A percentile compares a stretch with the other conserved stretches of the same genome.
Conservation (phyloP, 345 rosid genomes). For the Lagerstroemia speciosa region DNA sequence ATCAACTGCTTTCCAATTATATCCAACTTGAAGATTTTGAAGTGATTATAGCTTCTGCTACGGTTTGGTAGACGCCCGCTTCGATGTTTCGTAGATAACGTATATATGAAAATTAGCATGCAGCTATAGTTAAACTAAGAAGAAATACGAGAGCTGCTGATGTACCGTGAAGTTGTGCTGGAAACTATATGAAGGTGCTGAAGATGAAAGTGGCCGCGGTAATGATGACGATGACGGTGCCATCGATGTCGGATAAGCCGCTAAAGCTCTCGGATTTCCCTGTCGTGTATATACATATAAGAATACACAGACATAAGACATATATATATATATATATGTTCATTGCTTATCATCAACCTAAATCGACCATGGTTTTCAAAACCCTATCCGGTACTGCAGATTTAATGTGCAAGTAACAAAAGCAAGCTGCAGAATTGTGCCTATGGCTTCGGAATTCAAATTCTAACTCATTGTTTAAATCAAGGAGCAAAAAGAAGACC, state of each 20-base stretch:
- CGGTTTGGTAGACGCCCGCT: too few species aligned
- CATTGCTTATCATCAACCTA: not conserved
- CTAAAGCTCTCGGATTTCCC: conserved; percentile 57
- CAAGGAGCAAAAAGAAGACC: not conserved
- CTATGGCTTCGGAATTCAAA: not conserved
- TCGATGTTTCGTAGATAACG: too few species aligned
- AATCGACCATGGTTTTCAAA: not conserved
- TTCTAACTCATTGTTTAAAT: not conserved
- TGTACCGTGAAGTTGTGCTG: conserved; percentile 53
- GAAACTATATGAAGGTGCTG: conserved; percentile 36
- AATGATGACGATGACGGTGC: conserved; percentile 39
- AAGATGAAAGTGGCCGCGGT: not conserved
- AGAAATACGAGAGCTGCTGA: not conserved
- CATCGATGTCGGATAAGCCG: conserved; percentile 33
- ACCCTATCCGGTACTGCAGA: not conserved
- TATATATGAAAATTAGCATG: not conserved
- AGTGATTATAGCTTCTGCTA: too few species aligned
- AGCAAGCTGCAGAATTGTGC: too few species aligned
- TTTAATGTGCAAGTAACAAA: too few species aligned
- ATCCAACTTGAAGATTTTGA: too few species aligned
- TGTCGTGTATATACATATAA: conserved; percentile 11
- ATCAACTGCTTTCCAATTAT: not conserved
- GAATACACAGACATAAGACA: too few species aligned
- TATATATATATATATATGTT: not conserved
- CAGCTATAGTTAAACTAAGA: not conserved